Percentiles rank a stretch among this genome's conserved stretches.
These are phyloP conservation scores for Metschnikowia hibisci DNA, from an alignment of 805 yeast species.

Conservation along the genomic window DNA sequence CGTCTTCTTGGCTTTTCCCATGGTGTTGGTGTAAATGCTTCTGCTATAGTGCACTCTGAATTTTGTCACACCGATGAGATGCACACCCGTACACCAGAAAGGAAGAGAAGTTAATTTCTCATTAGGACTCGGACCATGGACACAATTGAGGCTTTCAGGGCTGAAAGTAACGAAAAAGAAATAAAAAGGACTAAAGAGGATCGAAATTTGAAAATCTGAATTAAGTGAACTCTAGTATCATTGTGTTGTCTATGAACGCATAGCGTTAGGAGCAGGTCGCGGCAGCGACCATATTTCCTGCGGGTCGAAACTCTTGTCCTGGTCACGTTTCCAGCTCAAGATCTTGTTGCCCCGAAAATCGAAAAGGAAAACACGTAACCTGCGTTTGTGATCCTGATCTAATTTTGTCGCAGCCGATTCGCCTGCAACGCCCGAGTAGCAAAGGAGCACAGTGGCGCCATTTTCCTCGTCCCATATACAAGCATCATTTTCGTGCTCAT, in stretches of 20 bases:
- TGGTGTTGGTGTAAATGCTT: slow-evolving; percentile 22
- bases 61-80: neutral
- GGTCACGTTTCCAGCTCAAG: slow-evolving; percentile 38
- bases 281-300: slow-evolving; percentile 16
- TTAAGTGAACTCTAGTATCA: too few species aligned
- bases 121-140: too few species aligned
- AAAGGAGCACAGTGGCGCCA: slow-evolving; percentile 29
- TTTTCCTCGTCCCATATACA: slow-evolving; percentile 28
- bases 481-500: slow-evolving; percentile 43
- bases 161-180: too few species aligned
- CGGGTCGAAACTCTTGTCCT: slow-evolving; percentile 11
- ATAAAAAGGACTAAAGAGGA: too few species aligned
- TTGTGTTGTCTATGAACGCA: neutral
- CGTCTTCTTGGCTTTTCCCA: slow-evolving; percentile 97
- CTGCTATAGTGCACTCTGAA: neutral
- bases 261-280: neutral
- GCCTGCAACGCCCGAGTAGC: slow-evolving; percentile 39
- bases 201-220: too few species aligned
- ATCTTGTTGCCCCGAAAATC: slow-evolving; percentile 24
- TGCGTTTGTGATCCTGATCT: slow-evolving; percentile 26
- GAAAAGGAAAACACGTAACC: slow-evolving; percentile 33
- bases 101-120: neutral
- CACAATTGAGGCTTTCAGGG: too few species aligned
- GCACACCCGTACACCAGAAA: slow-evolving; percentile 17
- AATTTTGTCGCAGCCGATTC: slow-evolving; percentile 30